phyloP scores from a whole-genome alignment of 345 rosid genomes.

The Hypericum perforatum region DNA sequence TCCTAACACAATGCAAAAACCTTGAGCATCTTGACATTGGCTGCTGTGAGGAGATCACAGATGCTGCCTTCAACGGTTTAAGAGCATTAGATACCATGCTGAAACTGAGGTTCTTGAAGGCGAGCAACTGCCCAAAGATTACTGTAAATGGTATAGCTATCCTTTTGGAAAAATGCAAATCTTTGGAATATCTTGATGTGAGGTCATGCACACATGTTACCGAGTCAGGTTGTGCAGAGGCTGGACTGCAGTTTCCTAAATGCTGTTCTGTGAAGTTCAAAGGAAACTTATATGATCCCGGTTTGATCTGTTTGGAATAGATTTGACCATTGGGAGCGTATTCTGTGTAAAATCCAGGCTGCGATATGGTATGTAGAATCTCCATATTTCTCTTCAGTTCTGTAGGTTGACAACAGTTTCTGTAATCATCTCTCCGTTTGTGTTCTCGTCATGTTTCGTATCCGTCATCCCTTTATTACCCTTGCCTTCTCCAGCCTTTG shows the following conservation, averaged over 20 bases:
- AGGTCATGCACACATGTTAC: constrained; percentile 76
- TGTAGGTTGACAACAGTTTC: too few relatives aligned
- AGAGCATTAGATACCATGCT: constrained; percentile 24
- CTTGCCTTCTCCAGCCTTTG: too few relatives aligned
- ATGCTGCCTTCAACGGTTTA: constrained; percentile 45
- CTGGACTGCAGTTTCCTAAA: constrained; percentile 59
- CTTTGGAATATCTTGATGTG: constrained; percentile 69
- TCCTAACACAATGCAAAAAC: constrained; percentile 54
- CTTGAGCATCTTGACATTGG: constrained; percentile 84
- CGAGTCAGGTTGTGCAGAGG: constrained; percentile 65
- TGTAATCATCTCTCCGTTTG: too few relatives aligned
- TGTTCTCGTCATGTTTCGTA: too few relatives aligned
- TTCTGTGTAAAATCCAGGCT: constrained; percentile 1
- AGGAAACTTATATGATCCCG: constrained; percentile 43
- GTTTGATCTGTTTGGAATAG: constrained; percentile 1
- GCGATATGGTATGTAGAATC: too few relatives aligned
- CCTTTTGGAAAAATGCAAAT: constrained; percentile 56
- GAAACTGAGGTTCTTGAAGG: constrained; percentile 58
- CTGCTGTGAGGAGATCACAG: constrained; percentile 82
- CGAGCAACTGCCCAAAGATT: constrained; percentile 66
- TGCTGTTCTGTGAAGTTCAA: constrained; percentile 70
- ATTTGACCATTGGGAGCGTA: too few relatives aligned
- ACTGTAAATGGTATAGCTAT: constrained; percentile 53
- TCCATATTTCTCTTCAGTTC: too few relatives aligned
- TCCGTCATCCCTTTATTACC: too few relatives aligned